phyloP scores from a whole-genome alignment of 441 rosid genomes.

The Omphalea diandra region DNA sequence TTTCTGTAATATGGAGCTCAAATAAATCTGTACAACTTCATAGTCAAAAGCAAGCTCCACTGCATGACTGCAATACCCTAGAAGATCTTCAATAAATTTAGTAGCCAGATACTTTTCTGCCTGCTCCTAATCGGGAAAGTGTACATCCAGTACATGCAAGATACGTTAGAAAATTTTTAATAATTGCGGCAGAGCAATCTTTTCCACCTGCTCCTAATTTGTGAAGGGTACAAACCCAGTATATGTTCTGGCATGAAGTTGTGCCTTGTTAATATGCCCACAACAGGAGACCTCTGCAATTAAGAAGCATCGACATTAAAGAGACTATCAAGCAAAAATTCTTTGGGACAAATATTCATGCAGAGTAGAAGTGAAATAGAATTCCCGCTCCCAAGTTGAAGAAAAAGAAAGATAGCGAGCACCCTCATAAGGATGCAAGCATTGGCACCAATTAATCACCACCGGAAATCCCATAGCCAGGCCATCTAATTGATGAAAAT shows the following conservation, averaged over 20 bases:
- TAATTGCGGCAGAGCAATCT: slow-evolving; percentile 42
- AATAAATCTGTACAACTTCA: slow-evolving; percentile 17
- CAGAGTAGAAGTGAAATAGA: neutral
- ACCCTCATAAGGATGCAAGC: neutral
- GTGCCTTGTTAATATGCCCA: slow-evolving; percentile 81
- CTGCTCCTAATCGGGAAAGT: slow-evolving; percentile 42
- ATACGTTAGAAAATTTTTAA: slow-evolving; percentile 27
- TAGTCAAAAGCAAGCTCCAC: neutral
- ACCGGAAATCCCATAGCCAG: neutral
- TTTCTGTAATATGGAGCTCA: slow-evolving; percentile 9
- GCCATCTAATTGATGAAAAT: neutral
- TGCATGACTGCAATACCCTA: slow-evolving; percentile 17
- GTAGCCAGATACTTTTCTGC: slow-evolving; percentile 58
- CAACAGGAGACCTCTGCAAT: slow-evolving; percentile 70
- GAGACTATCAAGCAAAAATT: neutral
- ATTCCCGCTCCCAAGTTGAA: neutral
- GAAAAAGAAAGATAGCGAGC: neutral
- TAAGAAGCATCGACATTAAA: neutral
- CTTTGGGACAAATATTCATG: too few relatives aligned
- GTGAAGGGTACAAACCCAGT: slow-evolving; percentile 57
- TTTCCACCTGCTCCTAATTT: slow-evolving; percentile 61
- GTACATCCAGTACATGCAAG: slow-evolving; percentile 46
- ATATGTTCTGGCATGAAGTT: slow-evolving; percentile 90
- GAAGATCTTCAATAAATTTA: slow-evolving; percentile 27
- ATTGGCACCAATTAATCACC: neutral